Base-by-base conservation (phyloP, 2,329 filamentous ascomycete species). In the Venturiaceae sp. region DNA sequence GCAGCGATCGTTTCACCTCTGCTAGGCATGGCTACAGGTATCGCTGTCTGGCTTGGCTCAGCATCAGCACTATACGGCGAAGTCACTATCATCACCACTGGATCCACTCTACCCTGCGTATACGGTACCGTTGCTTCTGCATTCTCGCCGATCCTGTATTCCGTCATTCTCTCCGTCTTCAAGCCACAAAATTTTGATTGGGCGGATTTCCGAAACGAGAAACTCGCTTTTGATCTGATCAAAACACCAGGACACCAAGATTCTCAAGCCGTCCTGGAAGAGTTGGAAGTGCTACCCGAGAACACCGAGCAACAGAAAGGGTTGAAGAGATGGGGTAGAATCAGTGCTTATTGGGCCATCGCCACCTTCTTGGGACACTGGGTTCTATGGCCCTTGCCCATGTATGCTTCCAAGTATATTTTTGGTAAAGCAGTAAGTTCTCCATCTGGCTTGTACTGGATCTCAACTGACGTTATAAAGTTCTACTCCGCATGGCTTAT, bases 371-470 rank as follows among this genome's bases (percentile, higher is more conserved):
- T 80, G 1, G 78, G 78, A 0, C 78, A 80, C 56, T 80, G 76
- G 77, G 76, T 81, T 1, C 60, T 81, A 2, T 82, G 78, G 78
- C 79, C 79, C 0, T 67, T 81, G 47, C 78, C 78, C 0, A 82
- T 81, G 77, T 81, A 81, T 62, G 79, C 73, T 0, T 72, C 77
- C 0, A 72, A 74, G 8, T 80, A 80, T 58, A 67, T 80, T 0
- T 81, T 80, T 61, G 68, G 69, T 1, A 75, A 76, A 58, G 66
- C 66, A 60, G 71, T 72, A 62, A 53, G 66, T 64, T 52, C 3
- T 6, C 4, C 13, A 30, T 30, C 50, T 63, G 33, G 64, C 47
- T 30, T 44, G 53, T 37, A 26, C 19, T 16, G 3, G 32, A 53
- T 11, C n/a, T 7, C 33, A 28, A 39, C 28, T 53, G 26, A 30